A percentile compares a stretch with the other conserved stretches of the same genome.
Conservation (phyloP, 176 grass and related monocot genomes). For the Oryza glaberrima region DNA sequence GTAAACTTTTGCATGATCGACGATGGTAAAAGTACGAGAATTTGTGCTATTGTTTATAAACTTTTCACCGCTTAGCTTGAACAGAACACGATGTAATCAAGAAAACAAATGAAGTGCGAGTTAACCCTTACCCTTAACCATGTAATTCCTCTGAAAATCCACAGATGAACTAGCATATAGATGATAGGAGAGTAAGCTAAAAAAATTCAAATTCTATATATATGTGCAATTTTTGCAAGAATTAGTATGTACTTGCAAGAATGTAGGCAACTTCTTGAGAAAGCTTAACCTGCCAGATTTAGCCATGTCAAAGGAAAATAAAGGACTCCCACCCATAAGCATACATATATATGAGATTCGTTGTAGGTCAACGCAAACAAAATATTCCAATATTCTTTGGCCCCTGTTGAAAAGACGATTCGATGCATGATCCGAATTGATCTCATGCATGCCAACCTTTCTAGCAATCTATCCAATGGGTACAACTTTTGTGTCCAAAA, state of each 20-base stretch:
- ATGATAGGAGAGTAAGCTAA: not conserved
- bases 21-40: no score
- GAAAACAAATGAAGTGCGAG: not conserved
- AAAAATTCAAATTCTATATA: not conserved
- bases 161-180: not conserved
- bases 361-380: constrained; percentile 9
- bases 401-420: constrained; percentile 22
- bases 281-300: not conserved
- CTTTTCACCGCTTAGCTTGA: no score
- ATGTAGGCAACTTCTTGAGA: not conserved
- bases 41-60: no score
- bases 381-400: constrained; percentile 29
- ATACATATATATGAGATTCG: constrained; percentile 9
- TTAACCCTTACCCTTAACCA: not conserved
- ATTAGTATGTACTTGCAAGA: not conserved
- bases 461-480: not conserved
- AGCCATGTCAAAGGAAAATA: not conserved
- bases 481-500: not conserved
- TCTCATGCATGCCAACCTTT: not conserved
- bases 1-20: no score
- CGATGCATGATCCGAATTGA: constrained; percentile 33
- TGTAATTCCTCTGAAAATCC: not conserved
- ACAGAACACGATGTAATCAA: no score
- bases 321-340: not conserved
- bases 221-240: not conserved